Evolutionary conservation across 1,284 basidiomycete genomes (phyloP).

Genomic region (Trametes hirsuta): DNA sequence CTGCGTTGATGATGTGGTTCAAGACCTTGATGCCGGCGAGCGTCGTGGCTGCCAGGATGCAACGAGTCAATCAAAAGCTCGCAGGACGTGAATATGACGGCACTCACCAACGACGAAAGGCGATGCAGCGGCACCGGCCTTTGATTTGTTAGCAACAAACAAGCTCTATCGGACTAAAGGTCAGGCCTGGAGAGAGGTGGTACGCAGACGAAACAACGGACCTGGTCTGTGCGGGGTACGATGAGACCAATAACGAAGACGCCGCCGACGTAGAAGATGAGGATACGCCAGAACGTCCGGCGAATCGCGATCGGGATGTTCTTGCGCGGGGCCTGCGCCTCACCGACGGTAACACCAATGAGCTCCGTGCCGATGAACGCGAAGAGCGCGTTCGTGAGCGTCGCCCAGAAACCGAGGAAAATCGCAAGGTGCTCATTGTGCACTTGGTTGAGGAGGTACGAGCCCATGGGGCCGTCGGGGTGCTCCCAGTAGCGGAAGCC

Average conservation of each 20-base stretch:
- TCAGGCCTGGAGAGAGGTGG: not conserved
- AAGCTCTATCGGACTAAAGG: conserved; percentile 37
- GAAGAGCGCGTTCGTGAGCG: conserved; percentile 50
- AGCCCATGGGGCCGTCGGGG: conserved; percentile 41
- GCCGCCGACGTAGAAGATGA: conserved; percentile 73
- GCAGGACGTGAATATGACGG: conserved; percentile 38
- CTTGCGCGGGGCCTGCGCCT: conserved; percentile 58
- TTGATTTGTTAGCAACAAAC: conserved; percentile 61
- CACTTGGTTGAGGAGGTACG: conserved; percentile 46
- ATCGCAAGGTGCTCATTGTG: conserved; percentile 50
- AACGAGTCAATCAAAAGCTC: conserved; percentile 19
- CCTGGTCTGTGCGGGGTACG: conserved; percentile 43
- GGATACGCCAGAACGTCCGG: conserved; percentile 59
- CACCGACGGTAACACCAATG: conserved; percentile 46
- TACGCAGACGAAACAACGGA: conserved; percentile 16
- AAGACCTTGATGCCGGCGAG: conserved; percentile 60
- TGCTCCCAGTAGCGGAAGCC: conserved; percentile 58
- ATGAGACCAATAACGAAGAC: conserved; percentile 73
- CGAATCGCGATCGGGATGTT: conserved; percentile 60
- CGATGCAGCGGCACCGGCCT: conserved; percentile 69
- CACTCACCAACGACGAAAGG: conserved; percentile 74
- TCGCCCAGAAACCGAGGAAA: conserved; percentile 67
- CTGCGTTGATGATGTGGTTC: conserved; percentile 75
- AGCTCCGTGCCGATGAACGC: conserved; percentile 66
- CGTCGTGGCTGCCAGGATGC: conserved; percentile 43